Conservation (phyloP, 164 flowering plant genomes). For the Chimonanthus praecox region DNA sequence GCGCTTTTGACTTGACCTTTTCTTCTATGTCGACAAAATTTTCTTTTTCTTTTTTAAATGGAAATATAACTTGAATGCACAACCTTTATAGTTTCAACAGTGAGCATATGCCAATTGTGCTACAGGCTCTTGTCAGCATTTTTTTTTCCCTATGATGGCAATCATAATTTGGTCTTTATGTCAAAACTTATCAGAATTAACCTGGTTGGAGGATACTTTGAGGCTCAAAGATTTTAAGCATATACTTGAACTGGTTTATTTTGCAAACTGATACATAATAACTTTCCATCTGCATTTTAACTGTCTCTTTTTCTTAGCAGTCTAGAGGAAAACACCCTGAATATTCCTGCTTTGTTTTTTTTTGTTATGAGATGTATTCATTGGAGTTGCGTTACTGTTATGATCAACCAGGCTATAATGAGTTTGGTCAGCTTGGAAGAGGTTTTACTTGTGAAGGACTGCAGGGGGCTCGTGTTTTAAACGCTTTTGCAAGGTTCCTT, state of each 20-base stretch:
- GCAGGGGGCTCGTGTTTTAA: constrained; percentile 80
- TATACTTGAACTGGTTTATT: not conserved
- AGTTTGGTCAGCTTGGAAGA: constrained; percentile 98
- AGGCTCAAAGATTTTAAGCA: not conserved
- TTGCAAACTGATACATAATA: not conserved
- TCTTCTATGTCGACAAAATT: no score
- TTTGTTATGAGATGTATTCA: constrained; percentile 35
- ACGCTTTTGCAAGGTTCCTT: constrained; percentile 70
- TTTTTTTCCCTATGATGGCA: not conserved
- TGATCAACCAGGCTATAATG: constrained; percentile 93
- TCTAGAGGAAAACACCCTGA: constrained; percentile 3
- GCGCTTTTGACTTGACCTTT: not conserved
- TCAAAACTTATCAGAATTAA: not conserved
- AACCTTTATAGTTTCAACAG: no score
- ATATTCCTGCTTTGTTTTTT: constrained; percentile 6
- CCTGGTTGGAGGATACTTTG: not conserved
- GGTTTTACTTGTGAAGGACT: constrained; percentile 96
- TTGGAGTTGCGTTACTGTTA: constrained; percentile 27
- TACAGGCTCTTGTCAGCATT: not conserved
- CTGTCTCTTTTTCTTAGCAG: not conserved
- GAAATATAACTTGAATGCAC: not conserved
- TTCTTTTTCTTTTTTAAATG: not conserved
- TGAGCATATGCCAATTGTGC: not conserved
- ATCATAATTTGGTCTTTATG: not conserved
- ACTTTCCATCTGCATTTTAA: not conserved